These are phyloP conservation scores for Malassezia obtusa DNA, from an alignment of 1,284 basidiomycete genomes.

Conservation along the genomic window DNA sequence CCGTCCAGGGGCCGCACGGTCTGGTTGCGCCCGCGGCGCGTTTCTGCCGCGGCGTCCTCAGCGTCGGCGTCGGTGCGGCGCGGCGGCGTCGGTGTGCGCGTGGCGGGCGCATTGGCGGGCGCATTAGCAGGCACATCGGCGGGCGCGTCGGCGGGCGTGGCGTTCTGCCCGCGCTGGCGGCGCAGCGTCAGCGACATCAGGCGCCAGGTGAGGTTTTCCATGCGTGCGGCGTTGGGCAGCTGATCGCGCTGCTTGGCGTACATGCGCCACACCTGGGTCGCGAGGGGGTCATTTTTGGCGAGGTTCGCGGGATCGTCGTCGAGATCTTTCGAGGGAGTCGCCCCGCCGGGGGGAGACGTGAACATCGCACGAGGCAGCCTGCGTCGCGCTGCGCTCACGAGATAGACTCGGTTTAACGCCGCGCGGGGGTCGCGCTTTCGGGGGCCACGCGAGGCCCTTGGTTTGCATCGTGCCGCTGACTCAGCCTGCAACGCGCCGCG, in stretches of 20 bases:
- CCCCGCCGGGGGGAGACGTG: not conserved
- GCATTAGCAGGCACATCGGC: not conserved
- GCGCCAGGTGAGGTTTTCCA: conserved; percentile 96
- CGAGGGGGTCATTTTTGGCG: conserved; percentile 67
- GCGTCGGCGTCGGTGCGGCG: not conserved
- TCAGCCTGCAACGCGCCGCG: no score
- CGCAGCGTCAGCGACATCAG: conserved; percentile 91
- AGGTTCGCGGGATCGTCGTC: conserved; percentile 39
- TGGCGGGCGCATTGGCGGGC: not conserved
- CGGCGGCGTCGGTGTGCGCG: not conserved
- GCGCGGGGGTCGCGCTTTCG: no score
- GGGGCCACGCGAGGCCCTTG: no score
- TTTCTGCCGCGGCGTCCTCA: not conserved
- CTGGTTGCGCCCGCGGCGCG: conserved; percentile 3
- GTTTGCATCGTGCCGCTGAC: no score
- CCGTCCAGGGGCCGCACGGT: conserved; percentile 10
- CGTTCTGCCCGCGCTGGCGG: conserved; percentile 45
- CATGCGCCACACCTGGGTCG: conserved; percentile 93
- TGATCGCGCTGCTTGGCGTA: conserved; percentile 78
- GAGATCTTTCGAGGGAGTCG: not conserved
- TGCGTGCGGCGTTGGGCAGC: conserved; percentile 79
- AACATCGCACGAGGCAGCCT: not conserved
- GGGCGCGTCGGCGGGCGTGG: not conserved
- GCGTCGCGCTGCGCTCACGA: not conserved
- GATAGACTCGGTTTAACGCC: no score